Conservation (phyloP, 2,329 filamentous ascomycete species). For the Davidsoniella neocaledoniae region DNA sequence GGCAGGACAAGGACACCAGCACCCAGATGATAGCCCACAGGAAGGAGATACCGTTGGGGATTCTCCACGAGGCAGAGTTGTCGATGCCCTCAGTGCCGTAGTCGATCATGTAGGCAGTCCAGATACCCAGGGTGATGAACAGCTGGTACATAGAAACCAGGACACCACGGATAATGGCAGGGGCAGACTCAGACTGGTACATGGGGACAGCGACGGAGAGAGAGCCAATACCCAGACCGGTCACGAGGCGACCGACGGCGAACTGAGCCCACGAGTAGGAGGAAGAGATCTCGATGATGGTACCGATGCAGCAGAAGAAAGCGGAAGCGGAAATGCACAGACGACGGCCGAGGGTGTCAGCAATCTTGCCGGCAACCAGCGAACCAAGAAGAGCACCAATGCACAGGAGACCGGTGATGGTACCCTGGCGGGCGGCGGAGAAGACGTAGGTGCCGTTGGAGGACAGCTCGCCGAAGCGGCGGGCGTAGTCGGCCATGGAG, state of each 20-base stretch:
- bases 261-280: conserved; percentile 43
- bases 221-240: conserved; percentile 47
- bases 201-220: conserved; percentile 49
- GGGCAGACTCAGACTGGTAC: conserved; percentile 52
- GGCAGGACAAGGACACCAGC: conserved; percentile 34
- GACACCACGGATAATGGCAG: conserved; percentile 45
- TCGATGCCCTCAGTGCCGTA: conserved; percentile 36
- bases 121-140: conserved; percentile 53
- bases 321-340: conserved; percentile 45
- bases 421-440: conserved; percentile 41
- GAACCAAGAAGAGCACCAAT: conserved; percentile 43
- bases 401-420: conserved; percentile 45
- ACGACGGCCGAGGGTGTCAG: conserved; percentile 44
- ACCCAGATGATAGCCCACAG: conserved; percentile 36
- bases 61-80: conserved; percentile 41
- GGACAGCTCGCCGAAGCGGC: conserved; percentile 31
- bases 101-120: conserved; percentile 40
- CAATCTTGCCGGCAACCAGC: conserved; percentile 40
- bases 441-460: conserved; percentile 29
- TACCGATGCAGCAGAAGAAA: conserved; percentile 46
- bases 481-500: conserved; percentile 37
- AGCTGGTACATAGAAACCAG: conserved; percentile 51
- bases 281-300: conserved; percentile 45
- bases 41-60: conserved; percentile 41
- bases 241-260: conserved; percentile 47